These are phyloP conservation scores for Amanita molliuscula DNA, from an alignment of 768 basidiomycete genomes.

Conservation along the genomic window DNA sequence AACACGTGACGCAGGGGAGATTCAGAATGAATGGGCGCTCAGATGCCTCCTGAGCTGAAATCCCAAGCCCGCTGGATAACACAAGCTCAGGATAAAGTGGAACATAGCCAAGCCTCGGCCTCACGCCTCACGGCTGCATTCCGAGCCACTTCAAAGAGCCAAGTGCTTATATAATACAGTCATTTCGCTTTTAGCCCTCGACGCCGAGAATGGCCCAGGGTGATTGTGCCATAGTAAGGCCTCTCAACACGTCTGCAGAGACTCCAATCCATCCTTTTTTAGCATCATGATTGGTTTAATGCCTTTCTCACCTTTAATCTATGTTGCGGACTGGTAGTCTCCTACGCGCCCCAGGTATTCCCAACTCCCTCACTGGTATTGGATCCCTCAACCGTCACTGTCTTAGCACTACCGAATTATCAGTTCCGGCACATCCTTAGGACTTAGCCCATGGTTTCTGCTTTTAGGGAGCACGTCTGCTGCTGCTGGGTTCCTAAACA, in stretches of 20 bases:
- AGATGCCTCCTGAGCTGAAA: not conserved
- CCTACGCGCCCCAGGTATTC: conserved; percentile 76
- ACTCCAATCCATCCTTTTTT: not conserved
- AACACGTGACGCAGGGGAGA: too few relatives aligned
- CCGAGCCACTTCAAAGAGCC: not conserved
- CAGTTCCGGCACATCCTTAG: conserved; percentile 65
- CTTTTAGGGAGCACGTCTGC: conserved; percentile 81
- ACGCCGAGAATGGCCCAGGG: not conserved
- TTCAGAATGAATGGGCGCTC: not conserved
- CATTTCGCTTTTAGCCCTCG: not conserved
- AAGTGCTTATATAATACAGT: not conserved
- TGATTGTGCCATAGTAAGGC: not conserved
- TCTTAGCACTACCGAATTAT: conserved; percentile 74
- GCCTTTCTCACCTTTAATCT: conserved; percentile 57
- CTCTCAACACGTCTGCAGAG: not conserved
- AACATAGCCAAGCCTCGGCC: too few relatives aligned
- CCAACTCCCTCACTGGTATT: not conserved
- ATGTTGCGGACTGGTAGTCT: conserved; percentile 63
- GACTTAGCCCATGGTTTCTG: conserved; percentile 87
- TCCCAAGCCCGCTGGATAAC: too few relatives aligned
- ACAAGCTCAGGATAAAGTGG: too few relatives aligned
- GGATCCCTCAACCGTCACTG: not conserved
- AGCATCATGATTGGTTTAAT: conserved; percentile 70
- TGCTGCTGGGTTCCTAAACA: conserved; percentile 77
- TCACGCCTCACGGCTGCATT: too few relatives aligned